Evolutionary conservation across 768 basidiomycete genomes (phyloP).

Genomic region (Lactarius tabidus): DNA sequence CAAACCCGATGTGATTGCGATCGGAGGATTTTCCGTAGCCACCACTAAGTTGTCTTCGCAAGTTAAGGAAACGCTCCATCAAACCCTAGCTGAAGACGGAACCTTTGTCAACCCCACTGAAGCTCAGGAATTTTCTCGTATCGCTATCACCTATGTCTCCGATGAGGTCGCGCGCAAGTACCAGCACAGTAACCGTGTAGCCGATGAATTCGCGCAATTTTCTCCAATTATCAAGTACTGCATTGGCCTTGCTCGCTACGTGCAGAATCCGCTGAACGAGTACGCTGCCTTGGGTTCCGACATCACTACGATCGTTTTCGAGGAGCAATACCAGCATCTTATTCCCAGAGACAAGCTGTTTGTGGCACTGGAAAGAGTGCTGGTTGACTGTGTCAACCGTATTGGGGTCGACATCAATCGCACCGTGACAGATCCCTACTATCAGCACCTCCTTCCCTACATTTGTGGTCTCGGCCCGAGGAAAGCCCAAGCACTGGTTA

Average conservation of each 20-base stretch:
- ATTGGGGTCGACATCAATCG: slow-evolving; percentile 97
- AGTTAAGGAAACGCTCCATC: slow-evolving; percentile 53
- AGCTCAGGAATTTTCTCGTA: slow-evolving; percentile 43
- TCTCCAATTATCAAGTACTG: slow-evolving; percentile 85
- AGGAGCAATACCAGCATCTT: slow-evolving; percentile 82
- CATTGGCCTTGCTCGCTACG: slow-evolving; percentile 87
- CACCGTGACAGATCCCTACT: slow-evolving; percentile 83
- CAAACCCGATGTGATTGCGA: slow-evolving; percentile 81
- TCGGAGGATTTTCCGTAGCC: slow-evolving; percentile 84
- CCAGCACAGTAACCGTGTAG: slow-evolving; percentile 83
- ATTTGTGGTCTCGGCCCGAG: slow-evolving; percentile 92
- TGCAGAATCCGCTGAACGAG: slow-evolving; percentile 92
- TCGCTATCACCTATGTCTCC: slow-evolving; percentile 75
- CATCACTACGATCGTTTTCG: slow-evolving; percentile 77
- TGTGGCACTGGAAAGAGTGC: slow-evolving; percentile 71
- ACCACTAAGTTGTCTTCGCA: slow-evolving; percentile 66
- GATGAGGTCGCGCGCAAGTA: slow-evolving; percentile 95
- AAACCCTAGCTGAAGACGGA: slow-evolving; percentile 12
- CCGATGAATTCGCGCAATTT: slow-evolving; percentile 76
- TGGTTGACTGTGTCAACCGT: slow-evolving; percentile 88
- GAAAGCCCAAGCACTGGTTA: slow-evolving; percentile 81
- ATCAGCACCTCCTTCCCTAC: slow-evolving; percentile 83
- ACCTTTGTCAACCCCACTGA: slow-evolving; percentile 16
- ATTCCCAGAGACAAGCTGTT: slow-evolving; percentile 83
- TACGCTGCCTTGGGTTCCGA: slow-evolving; percentile 86